phyloP scores from a whole-genome alignment of 768 basidiomycete genomes.

The Chalciporus pseudorubinellus region DNA sequence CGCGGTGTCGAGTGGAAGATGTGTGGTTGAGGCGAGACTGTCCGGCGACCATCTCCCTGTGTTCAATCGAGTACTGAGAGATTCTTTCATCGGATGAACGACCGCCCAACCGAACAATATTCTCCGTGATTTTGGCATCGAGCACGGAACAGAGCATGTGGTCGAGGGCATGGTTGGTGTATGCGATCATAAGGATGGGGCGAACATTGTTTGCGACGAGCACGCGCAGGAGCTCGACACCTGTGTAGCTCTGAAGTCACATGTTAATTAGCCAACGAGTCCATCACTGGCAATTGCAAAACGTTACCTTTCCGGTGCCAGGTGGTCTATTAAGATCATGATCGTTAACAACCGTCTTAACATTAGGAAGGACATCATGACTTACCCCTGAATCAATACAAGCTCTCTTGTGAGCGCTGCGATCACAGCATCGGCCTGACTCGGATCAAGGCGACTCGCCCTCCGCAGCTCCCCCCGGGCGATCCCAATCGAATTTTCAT shows the following conservation, averaged over 20 bases:
- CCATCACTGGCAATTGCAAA: too few species aligned
- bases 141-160: slow-evolving; percentile 66
- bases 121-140: slow-evolving; percentile 59
- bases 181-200: slow-evolving; percentile 59
- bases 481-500: slow-evolving; percentile 42
- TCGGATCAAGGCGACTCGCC: slow-evolving; percentile 60
- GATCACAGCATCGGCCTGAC: slow-evolving; percentile 69
- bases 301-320: slow-evolving; percentile 68
- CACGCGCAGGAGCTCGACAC: slow-evolving; percentile 65
- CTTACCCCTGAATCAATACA: slow-evolving; percentile 70
- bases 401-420: slow-evolving; percentile 59
- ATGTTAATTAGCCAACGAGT: neutral
- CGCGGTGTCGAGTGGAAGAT: slow-evolving; percentile 32
- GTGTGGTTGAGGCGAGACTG: slow-evolving; percentile 40
- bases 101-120: slow-evolving; percentile 69
- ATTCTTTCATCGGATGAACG: slow-evolving; percentile 60
- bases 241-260: slow-evolving; percentile 54
- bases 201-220: slow-evolving; percentile 51
- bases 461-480: slow-evolving; percentile 46
- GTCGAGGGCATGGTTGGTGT: slow-evolving; percentile 80
- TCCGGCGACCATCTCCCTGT: slow-evolving; percentile 46
- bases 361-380: neutral
- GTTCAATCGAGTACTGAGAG: slow-evolving; percentile 58
- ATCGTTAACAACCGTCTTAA: neutral
- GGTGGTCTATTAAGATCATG: slow-evolving; percentile 50